phyloP scores from a whole-genome alignment of 164 flowering plant species.

The Vitis rotundifolia region DNA sequence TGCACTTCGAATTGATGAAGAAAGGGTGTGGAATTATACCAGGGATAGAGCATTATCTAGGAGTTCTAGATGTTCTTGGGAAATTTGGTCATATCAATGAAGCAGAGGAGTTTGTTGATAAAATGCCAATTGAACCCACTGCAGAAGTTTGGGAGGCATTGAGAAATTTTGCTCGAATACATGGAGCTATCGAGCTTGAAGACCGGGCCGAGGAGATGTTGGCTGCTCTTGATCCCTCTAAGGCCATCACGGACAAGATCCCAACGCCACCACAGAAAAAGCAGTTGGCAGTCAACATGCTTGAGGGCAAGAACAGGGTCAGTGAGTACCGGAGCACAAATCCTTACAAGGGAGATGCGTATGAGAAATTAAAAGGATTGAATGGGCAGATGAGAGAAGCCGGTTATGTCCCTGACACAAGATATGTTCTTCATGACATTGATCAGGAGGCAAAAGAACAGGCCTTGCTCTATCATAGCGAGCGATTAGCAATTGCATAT shows the following conservation, averaged over 20 bases:
- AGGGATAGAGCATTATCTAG: conserved; percentile 29
- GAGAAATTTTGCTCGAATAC: conserved; percentile 25
- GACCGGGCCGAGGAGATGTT: conserved; percentile 30
- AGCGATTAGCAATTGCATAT: conserved; percentile 42
- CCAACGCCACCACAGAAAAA: conserved; percentile 25
- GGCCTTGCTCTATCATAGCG: conserved; percentile 45
- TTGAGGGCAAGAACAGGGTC: conserved; percentile 30
- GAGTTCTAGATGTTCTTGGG: conserved; percentile 29
- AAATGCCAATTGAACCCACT: conserved; percentile 28
- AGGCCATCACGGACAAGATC: conserved; percentile 4
- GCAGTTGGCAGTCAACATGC: conserved; percentile 30
- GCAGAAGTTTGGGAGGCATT: conserved; percentile 30
- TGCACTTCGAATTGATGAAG: conserved; percentile 28
- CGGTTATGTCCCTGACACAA: conserved; percentile 45
- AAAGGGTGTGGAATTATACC: conserved; percentile 24
- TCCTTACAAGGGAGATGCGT: conserved; percentile 18
- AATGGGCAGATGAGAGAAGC: conserved; percentile 39
- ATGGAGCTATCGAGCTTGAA: conserved; percentile 44
- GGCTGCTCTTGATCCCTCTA: conserved; percentile 20
- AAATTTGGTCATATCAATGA: conserved; percentile 35
- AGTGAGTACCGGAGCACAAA: conserved; percentile 12
- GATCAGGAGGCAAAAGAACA: conserved; percentile 42
- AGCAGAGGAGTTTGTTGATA: conserved; percentile 36
- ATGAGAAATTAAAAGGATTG: conserved; percentile 25
- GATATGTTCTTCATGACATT: conserved; percentile 48